These are phyloP conservation scores for Huntiella abstrusa DNA, from an alignment of 2,329 filamentous ascomycete genomes.

Conservation along the genomic window DNA sequence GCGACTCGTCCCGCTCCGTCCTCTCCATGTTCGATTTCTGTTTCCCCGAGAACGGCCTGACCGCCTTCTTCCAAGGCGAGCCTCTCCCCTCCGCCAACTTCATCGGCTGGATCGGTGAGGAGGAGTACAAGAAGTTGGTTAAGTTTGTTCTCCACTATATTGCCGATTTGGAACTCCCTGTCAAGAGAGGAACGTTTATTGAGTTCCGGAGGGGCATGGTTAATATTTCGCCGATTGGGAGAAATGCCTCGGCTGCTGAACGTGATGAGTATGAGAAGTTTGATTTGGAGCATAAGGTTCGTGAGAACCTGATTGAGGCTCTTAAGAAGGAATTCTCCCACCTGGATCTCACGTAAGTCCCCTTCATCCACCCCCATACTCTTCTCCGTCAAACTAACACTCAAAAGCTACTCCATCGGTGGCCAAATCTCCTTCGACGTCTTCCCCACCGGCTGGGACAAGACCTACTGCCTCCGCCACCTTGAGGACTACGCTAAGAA, in stretches of 20 bases:
- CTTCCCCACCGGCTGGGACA: constrained; percentile 95
- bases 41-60: constrained; percentile 93
- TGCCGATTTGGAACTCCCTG: constrained; percentile 63
- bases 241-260: constrained; percentile 69
- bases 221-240: constrained; percentile 66
- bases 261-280: constrained; percentile 65
- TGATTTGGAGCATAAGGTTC: constrained; percentile 59
- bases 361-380: not conserved
- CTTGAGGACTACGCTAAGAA: constrained; percentile 60
- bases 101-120: constrained; percentile 80
- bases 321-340: constrained; percentile 69
- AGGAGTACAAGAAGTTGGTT: constrained; percentile 58
- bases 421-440: constrained; percentile 98
- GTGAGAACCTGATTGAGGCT: constrained; percentile 55
- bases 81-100: constrained; percentile 64
- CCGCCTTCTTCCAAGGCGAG: constrained; percentile 67
- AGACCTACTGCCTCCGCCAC: constrained; percentile 87
- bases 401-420: constrained; percentile 65
- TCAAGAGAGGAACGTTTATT: constrained; percentile 71
- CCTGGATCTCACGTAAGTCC: constrained; percentile 60
- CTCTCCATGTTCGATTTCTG: constrained; percentile 88
- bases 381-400: not conserved
- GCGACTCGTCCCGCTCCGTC: constrained; percentile 45
- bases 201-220: constrained; percentile 88
- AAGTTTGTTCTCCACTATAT: constrained; percentile 65